These are phyloP conservation scores for Globisporangium megalacanthum DNA, from an alignment of 352 stramenopile genomes.

Conservation along the genomic window DNA sequence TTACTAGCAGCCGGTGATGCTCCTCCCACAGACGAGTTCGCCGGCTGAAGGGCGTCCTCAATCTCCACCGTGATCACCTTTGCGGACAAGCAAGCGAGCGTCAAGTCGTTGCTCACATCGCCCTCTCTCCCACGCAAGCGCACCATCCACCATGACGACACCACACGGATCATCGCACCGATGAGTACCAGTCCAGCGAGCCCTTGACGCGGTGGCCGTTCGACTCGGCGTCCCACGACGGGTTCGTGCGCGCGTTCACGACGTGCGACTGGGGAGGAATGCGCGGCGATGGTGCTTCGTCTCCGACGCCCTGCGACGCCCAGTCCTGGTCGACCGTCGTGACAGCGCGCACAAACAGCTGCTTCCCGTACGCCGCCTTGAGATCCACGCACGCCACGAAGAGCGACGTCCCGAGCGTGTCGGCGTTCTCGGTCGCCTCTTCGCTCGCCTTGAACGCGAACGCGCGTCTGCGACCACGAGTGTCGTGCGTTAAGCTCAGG, in stretches of 20 bases:
- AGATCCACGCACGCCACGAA: conserved; percentile 66
- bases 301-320: conserved; percentile 40
- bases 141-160: not conserved
- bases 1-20: not conserved
- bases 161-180: conserved; percentile 22
- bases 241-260: conserved; percentile 78
- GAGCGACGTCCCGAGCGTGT: conserved; percentile 59
- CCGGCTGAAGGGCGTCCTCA: not conserved
- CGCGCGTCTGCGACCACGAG: conserved; percentile 28
- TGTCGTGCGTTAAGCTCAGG: not conserved
- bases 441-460: conserved; percentile 42
- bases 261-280: conserved; percentile 76
- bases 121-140: not conserved
- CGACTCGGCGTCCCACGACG: conserved; percentile 48
- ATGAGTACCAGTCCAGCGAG: conserved; percentile 58
- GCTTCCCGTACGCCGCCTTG: conserved; percentile 17
- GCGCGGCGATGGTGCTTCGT: conserved; percentile 48
- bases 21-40: not conserved
- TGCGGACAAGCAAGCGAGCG: not conserved
- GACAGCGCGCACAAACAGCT: conserved; percentile 55
- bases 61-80: conserved; percentile 36
- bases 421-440: conserved; percentile 25
- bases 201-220: conserved; percentile 65
- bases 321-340: conserved; percentile 79
- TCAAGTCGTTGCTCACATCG: not conserved